Evolutionary conservation across 2,329 filamentous ascomycete species (phyloP).

Genomic region (Pseudogymnoascus sp.): DNA sequence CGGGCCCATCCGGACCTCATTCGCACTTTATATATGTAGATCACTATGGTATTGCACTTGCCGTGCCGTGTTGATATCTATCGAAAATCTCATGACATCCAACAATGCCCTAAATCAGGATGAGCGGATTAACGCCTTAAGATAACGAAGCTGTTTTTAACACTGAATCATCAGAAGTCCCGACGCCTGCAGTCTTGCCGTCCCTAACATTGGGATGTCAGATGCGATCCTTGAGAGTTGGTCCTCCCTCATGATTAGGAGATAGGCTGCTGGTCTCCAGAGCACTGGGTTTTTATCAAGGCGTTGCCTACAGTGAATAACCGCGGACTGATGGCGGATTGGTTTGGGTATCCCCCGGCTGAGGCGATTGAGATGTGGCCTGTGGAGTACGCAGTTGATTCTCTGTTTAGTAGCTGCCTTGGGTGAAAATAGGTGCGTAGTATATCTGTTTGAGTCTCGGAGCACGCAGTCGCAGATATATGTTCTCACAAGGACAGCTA

Average conservation of each 20-base stretch:
- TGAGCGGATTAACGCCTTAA: not conserved
- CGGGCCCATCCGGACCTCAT: not conserved
- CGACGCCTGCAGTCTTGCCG: too few relatives aligned
- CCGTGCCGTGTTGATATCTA: not conserved
- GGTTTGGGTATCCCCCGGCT: too few relatives aligned
- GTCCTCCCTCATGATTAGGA: too few relatives aligned
- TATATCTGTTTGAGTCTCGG: not conserved
- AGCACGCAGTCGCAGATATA: not conserved
- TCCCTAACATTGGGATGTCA: too few relatives aligned
- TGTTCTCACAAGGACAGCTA: not conserved
- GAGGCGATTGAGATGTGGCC: not conserved
- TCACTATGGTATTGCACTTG: not conserved
- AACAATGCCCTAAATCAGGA: not conserved
- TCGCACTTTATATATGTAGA: not conserved
- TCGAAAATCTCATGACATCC: not conserved
- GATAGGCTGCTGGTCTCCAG: too few relatives aligned
- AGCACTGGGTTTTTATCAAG: too few relatives aligned
- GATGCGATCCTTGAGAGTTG: too few relatives aligned
- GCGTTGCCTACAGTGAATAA: too few relatives aligned
- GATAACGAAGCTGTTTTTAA: not conserved
- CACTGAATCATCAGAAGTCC: too few relatives aligned
- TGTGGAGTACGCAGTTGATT: not conserved
- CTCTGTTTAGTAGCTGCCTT: not conserved
- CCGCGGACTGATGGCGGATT: too few relatives aligned
- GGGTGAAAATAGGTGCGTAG: not conserved